Evolutionary conservation across 2,329 filamentous ascomycete genomes (phyloP).

Genomic region (Orbilia quercus): DNA sequence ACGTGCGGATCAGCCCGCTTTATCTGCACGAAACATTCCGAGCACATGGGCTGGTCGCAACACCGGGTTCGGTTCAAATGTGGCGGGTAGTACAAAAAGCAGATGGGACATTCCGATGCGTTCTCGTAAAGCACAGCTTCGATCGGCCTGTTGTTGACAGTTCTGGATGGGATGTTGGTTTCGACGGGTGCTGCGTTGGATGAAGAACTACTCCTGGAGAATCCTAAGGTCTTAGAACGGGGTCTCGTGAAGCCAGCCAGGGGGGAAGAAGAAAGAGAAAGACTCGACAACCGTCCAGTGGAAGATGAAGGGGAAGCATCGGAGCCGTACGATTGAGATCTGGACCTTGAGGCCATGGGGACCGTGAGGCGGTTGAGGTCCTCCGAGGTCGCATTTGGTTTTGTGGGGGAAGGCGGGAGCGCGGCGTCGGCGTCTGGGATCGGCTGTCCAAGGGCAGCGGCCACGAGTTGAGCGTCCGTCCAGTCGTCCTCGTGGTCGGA

Average conservation of each 20-base stretch:
- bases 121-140: conserved; percentile 96
- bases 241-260: conserved; percentile 72
- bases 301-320: conserved; percentile 72
- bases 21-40: conserved; percentile 98
- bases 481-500: conserved; percentile 88
- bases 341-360: conserved; percentile 73
- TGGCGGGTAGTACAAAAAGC: conserved; percentile 93
- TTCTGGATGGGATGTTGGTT: conserved; percentile 58
- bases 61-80: conserved; percentile 94
- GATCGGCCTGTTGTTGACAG: conserved; percentile 84
- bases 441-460: conserved; percentile 83
- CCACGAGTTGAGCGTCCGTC: conserved; percentile 95
- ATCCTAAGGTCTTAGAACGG: conserved; percentile 88
- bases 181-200: conserved; percentile 58
- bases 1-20: conserved; percentile 92
- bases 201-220: conserved; percentile 67
- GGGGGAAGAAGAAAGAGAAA: conserved; percentile 65
- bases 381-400: conserved; percentile 68
- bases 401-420: conserved; percentile 71
- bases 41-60: conserved; percentile 96
- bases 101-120: conserved; percentile 90
- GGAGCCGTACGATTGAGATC: conserved; percentile 82
- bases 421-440: conserved; percentile 83
- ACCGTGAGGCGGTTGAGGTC: conserved; percentile 78
- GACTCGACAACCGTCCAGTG: conserved; percentile 65